Conservation (phyloP, 2,329 filamentous ascomycete genomes). For the Phaeoacremonium minimum region DNA sequence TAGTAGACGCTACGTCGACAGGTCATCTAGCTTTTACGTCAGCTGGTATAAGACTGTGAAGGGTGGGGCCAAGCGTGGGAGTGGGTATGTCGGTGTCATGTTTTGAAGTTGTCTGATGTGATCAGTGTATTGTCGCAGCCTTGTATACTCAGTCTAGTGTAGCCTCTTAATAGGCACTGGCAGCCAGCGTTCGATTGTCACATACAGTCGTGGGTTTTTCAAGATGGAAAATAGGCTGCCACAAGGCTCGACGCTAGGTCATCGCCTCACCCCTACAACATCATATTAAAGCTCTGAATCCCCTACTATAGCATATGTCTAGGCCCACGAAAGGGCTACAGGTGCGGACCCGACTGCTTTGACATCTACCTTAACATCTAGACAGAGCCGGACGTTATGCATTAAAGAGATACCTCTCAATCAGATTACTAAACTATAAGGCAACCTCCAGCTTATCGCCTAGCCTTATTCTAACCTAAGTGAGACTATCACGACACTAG, state of each 20-base stretch:
- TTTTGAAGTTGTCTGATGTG: not conserved
- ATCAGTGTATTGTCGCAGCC: too few species aligned
- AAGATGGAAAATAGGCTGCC: not conserved
- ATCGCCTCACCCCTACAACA: not conserved
- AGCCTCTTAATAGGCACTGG: not conserved
- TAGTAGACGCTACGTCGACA: constrained; percentile 1
- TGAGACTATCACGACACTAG: not conserved
- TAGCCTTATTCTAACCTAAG: not conserved
- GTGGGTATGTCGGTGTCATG: not conserved
- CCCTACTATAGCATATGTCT: not conserved
- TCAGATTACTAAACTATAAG: not conserved
- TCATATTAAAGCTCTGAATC: not conserved
- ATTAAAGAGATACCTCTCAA: not conserved
- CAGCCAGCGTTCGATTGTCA: too few species aligned
- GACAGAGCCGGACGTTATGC: not conserved
- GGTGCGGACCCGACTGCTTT: not conserved
- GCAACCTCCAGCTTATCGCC: not conserved
- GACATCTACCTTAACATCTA: not conserved
- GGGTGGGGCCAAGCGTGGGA: constrained; percentile 1
- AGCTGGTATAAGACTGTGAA: not conserved
- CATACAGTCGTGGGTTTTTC: too few species aligned
- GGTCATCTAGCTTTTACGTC: not conserved
- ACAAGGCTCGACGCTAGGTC: not conserved
- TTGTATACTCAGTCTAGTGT: not conserved
- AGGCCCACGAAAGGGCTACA: not conserved